Conservation (phyloP, 192 early-diverging fungal genomes). For the Podila epigama region DNA sequence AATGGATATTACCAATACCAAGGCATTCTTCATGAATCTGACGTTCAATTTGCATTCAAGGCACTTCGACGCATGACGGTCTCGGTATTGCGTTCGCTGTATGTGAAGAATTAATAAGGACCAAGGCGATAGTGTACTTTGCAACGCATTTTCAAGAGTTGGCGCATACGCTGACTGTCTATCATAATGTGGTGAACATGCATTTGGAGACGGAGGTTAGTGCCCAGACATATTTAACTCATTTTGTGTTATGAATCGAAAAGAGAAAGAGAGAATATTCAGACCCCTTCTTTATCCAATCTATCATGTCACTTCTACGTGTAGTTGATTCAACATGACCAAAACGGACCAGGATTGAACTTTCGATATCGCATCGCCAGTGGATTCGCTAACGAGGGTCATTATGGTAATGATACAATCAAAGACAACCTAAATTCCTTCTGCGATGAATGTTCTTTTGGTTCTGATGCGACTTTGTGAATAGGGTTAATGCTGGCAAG, state of each 20-base stretch:
- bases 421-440: not conserved
- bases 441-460: not conserved
- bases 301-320: not conserved
- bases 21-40: not conserved
- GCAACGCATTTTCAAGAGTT: slow-evolving; percentile 84
- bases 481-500: slow-evolving; percentile 57
- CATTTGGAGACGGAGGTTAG: slow-evolving; percentile 60
- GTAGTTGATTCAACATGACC: slow-evolving; percentile 6
- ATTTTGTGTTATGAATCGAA: not conserved
- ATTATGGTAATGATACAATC: slow-evolving; percentile 49
- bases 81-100: slow-evolving; percentile 76
- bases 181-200: slow-evolving; percentile 67
- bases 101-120: slow-evolving; percentile 69
- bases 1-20: not conserved
- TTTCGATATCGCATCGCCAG: slow-evolving; percentile 57
- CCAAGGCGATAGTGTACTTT: slow-evolving; percentile 69
- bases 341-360: slow-evolving; percentile 24
- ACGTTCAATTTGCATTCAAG: slow-evolving; percentile 15
- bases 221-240: slow-evolving; percentile 7
- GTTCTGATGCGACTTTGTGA: not conserved
- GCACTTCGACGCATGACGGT: slow-evolving; percentile 75
- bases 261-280: not conserved
- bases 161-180: slow-evolving; percentile 55
- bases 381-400: slow-evolving; percentile 52
- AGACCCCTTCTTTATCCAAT: not conserved